A percentile compares a stretch with the other conserved stretches of the same genome.
Conservation (phyloP, 345 rosid genomes). For the Raphanus raphanistrum region DNA sequence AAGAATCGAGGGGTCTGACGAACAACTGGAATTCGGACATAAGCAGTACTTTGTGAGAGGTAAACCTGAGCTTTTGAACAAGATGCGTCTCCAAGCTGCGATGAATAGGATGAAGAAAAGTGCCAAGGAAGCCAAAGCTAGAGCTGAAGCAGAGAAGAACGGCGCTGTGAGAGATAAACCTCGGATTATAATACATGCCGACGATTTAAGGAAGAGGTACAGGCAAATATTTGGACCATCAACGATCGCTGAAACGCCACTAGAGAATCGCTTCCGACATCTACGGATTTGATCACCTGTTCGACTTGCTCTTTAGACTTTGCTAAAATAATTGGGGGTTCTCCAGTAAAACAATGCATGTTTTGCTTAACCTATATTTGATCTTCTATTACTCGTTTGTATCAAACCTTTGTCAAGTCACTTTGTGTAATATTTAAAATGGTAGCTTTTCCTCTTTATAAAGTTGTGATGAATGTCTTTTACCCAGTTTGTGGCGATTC, state of each 20-base stretch:
- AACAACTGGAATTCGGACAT: background rate
- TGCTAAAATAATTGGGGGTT: background rate
- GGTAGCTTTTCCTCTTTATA: background rate
- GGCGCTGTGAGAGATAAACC: background rate
- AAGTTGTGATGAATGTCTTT: background rate
- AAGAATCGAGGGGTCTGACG: background rate
- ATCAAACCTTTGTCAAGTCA: background rate
- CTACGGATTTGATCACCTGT: background rate
- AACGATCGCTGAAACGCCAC: background rate
- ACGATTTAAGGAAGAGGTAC: background rate
- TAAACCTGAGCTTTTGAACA: background rate
- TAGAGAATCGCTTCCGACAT: background rate
- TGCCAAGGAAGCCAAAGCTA: background rate
- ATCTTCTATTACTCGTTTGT: background rate
- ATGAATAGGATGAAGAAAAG: background rate
- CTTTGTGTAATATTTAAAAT: background rate
- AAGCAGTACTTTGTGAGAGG: background rate
- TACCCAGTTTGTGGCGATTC: no score
- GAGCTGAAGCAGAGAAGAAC: background rate
- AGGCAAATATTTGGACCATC: background rate
- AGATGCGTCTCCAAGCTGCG: background rate
- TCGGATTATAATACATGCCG: background rate
- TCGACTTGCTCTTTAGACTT: background rate
- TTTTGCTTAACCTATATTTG: background rate
- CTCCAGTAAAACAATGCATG: background rate